phyloP scores from a whole-genome alignment of 345 rosid species.

The Camelina hispida region DNA sequence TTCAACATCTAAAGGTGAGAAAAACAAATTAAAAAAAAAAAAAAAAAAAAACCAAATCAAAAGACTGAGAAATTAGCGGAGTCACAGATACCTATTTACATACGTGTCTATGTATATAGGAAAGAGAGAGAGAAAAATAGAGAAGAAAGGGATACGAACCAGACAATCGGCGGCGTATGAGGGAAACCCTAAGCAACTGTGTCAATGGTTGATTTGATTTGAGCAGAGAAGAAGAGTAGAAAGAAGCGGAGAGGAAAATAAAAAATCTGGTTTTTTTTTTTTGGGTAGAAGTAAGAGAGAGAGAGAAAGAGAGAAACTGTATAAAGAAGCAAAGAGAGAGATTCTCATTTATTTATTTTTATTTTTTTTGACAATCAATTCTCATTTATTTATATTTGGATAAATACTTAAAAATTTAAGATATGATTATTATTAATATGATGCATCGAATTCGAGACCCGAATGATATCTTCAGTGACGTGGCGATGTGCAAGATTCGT shows the following conservation, averaged over 20 bases:
- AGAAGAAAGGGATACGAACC: conserved; percentile 27
- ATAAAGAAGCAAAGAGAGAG: background rate
- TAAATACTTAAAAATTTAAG: background rate
- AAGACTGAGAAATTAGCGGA: conserved; percentile 12
- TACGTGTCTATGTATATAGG: background rate
- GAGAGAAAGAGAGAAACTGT: too few species aligned
- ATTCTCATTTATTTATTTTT: background rate
- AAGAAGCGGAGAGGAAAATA: background rate
- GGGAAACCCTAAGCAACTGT: conserved; percentile 3
- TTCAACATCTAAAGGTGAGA: background rate
- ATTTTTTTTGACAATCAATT: background rate
- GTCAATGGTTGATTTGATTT: conserved; percentile 1
- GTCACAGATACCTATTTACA: background rate
- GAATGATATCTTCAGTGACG: conserved; percentile 37
- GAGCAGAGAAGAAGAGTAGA: conserved; percentile 11
- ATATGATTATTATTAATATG: background rate
- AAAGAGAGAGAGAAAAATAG: background rate
- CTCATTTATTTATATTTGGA: conserved; percentile 7
- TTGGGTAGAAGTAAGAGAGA: background rate
- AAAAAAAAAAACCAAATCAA: background rate
- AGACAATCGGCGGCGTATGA: conserved; percentile 23
- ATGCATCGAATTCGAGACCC: conserved; percentile 27
- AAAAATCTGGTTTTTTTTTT: conserved; percentile 26
- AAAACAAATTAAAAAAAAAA: background rate
- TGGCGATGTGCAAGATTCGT: conserved; percentile 35